A percentile compares a stretch with the other conserved stretches of the same genome.
Evolutionary conservation across 257 asterid species (phyloP).

Genomic region (Solanum medicagineum): DNA sequence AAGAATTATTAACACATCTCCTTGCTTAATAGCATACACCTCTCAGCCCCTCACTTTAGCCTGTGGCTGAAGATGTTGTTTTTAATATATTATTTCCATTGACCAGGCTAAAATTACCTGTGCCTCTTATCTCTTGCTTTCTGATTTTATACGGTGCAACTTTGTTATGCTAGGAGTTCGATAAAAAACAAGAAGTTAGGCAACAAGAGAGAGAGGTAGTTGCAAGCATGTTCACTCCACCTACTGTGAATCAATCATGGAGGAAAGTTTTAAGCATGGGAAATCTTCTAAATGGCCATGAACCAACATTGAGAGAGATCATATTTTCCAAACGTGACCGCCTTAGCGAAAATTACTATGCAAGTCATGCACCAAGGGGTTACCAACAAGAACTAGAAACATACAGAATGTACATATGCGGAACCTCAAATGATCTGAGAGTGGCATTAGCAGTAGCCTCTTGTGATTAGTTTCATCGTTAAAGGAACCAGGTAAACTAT

Average conservation of each 20-base stretch:
- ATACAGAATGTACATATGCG: slow-evolving; percentile 76
- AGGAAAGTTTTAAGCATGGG: slow-evolving; percentile 94
- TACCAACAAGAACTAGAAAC: slow-evolving; percentile 60
- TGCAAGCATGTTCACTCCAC: slow-evolving; percentile 66
- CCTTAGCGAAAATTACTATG: slow-evolving; percentile 51
- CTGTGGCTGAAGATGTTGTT: neutral
- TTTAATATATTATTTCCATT: neutral
- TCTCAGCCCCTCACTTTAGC: neutral
- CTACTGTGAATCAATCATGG: slow-evolving; percentile 91
- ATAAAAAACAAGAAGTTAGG: slow-evolving; percentile 39
- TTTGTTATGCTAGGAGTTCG: slow-evolving; percentile 28
- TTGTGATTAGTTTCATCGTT: slow-evolving; percentile 35
- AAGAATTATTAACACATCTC: neutral
- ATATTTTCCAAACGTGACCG: slow-evolving; percentile 60
- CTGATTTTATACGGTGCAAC: neutral
- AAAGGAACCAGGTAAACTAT: neutral
- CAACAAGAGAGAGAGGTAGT: slow-evolving; percentile 46
- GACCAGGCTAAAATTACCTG: neutral
- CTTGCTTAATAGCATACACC: neutral
- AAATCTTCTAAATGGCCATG: slow-evolving; percentile 91
- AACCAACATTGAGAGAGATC: slow-evolving; percentile 74
- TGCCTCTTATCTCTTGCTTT: neutral
- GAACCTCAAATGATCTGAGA: slow-evolving; percentile 79
- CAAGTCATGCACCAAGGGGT: slow-evolving; percentile 27
- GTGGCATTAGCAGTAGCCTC: slow-evolving; percentile 92